Conservation (phyloP, 352 stramenopile species). For the Phytophthora podocarpi region DNA sequence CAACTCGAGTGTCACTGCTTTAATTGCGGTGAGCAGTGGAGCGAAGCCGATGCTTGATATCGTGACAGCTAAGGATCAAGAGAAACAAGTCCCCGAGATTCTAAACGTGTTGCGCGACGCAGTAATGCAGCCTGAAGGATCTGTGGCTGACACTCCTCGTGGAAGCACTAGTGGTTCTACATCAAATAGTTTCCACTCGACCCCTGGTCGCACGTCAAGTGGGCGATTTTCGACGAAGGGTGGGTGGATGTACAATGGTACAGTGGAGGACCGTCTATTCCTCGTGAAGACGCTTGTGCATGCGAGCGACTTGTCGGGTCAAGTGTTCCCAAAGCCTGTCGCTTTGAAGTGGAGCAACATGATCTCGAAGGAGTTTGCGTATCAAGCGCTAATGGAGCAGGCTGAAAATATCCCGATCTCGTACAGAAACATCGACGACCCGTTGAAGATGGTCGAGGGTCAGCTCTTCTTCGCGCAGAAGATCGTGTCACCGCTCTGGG, state of each 20-base stretch:
- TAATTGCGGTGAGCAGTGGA: constrained; percentile 29
- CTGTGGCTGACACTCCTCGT: constrained; percentile 39
- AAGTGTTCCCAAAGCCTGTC: constrained; percentile 87
- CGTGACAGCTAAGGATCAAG: constrained; percentile 16
- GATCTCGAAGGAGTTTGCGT: constrained; percentile 91
- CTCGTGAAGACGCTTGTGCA: constrained; percentile 88
- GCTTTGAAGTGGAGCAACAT: constrained; percentile 92
- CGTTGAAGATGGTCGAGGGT: constrained; percentile 84
- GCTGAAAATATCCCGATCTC: constrained; percentile 81
- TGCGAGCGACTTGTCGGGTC: constrained; percentile 83
- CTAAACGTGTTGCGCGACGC: constrained; percentile 61
- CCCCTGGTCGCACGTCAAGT: constrained; percentile 27
- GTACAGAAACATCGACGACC: constrained; percentile 82
- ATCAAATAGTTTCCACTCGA: constrained; percentile 28
- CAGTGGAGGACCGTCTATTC: constrained; percentile 81
- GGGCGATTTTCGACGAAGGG: constrained; percentile 38
- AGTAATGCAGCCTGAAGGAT: constrained; percentile 60
- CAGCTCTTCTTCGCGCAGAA: constrained; percentile 89
- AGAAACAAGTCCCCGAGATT: constrained; percentile 37
- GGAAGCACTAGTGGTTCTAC: constrained; percentile 27
- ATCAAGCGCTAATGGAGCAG: constrained; percentile 85
- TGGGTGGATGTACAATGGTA: constrained; percentile 68
- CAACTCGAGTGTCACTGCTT: constrained; percentile 29
- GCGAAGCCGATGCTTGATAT: constrained; percentile 30
- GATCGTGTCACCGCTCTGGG: constrained; percentile 81